Conservation (phyloP, 2,329 filamentous ascomycete species). For the Ophiocordyceps camponoti-floridani region DNA sequence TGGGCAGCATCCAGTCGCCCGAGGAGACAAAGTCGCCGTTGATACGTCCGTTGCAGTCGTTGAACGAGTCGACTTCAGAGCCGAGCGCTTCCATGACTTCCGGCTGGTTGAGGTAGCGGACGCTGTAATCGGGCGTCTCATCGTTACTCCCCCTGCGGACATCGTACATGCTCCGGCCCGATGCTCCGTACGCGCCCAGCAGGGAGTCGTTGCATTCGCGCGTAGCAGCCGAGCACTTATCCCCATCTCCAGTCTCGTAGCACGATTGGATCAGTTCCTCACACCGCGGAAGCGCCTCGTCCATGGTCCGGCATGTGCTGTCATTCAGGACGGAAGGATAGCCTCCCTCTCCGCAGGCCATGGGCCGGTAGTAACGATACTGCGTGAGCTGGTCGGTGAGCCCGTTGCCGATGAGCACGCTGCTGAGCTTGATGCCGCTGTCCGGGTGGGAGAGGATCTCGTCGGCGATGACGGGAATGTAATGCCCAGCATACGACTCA, state of each 20-base stretch:
- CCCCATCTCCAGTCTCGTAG: slow-evolving; percentile 78
- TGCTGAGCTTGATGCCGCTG: slow-evolving; percentile 82
- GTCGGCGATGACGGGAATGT: slow-evolving; percentile 79
- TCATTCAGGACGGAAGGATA: slow-evolving; percentile 72
- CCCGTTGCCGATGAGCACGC: slow-evolving; percentile 86
- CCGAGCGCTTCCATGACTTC: background rate
- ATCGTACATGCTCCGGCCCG: background rate
- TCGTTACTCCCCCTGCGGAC: background rate
- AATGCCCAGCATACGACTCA: slow-evolving; percentile 89
- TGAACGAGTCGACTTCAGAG: background rate
- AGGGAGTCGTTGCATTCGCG: background rate
- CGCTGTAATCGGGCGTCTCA: background rate
- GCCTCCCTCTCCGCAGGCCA: slow-evolving; percentile 91
- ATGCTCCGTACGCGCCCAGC: background rate
- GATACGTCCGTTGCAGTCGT: background rate
- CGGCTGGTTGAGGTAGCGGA: background rate
- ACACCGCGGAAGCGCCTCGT: slow-evolving; percentile 78
- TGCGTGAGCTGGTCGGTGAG: slow-evolving; percentile 85
- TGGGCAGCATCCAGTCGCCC: background rate
- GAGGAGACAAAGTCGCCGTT: background rate
- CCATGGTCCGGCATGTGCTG: slow-evolving; percentile 68
- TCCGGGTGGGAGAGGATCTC: slow-evolving; percentile 82
- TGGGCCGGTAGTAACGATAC: slow-evolving; percentile 67
- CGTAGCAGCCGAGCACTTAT: slow-evolving; percentile 73
- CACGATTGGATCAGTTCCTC: slow-evolving; percentile 72